phyloP scores from a whole-genome alignment of 352 stramenopile species.

The Pythium guiyangense region DNA sequence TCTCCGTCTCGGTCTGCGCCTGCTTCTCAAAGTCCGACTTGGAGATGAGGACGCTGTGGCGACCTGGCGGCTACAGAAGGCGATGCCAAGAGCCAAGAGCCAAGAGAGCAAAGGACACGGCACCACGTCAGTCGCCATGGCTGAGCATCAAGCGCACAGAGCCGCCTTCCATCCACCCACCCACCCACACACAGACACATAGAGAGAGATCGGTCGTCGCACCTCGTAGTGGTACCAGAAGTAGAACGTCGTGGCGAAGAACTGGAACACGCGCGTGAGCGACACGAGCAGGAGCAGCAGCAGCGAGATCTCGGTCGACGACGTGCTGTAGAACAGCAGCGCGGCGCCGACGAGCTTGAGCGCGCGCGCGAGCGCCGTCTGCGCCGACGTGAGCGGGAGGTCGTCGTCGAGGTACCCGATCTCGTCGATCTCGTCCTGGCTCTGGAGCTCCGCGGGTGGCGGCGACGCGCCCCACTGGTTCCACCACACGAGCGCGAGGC shows the following conservation, averaged over 20 bases:
- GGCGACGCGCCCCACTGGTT: constrained; percentile 75
- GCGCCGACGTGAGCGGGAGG: constrained; percentile 53
- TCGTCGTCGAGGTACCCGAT: constrained; percentile 66
- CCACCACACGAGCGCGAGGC: constrained; percentile 77
- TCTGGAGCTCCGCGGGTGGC: constrained; percentile 39
- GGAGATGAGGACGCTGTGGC: constrained; percentile 65
- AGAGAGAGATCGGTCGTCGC: neutral
- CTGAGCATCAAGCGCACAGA: neutral
- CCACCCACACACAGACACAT: neutral
- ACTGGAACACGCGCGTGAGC: constrained; percentile 68
- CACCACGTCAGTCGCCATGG: too few relatives aligned
- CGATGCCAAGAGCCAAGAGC: too few relatives aligned
- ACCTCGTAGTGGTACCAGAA: constrained; percentile 85
- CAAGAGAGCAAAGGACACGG: too few relatives aligned
- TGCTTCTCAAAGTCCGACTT: constrained; percentile 72
- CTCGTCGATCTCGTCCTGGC: constrained; percentile 64
- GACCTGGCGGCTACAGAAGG: too few relatives aligned
- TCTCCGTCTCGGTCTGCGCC: constrained; percentile 65
- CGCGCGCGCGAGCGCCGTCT: constrained; percentile 49
- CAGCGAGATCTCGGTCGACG: constrained; percentile 68
- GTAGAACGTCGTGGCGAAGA: constrained; percentile 60
- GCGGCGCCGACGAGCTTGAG: constrained; percentile 59
- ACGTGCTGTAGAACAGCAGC: constrained; percentile 81
- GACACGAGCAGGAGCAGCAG: constrained; percentile 66
- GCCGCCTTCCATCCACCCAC: constrained; percentile 16